Evolutionary conservation across 1,139 yeast genomes (phyloP).

Genomic region (Saccharomyces hybrid): DNA sequence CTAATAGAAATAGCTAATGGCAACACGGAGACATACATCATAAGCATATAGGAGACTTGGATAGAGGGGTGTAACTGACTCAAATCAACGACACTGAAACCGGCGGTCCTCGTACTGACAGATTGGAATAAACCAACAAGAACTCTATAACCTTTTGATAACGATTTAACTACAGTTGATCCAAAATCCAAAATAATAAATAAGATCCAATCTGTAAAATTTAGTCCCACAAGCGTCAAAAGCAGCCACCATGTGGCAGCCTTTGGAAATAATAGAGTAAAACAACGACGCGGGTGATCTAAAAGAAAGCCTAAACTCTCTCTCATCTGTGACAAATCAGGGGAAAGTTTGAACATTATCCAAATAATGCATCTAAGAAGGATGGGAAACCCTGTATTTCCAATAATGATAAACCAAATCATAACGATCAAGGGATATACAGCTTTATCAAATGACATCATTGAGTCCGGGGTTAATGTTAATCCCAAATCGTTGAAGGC

Average conservation of each 20-base stretch:
- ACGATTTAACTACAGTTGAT: slow-evolving; percentile 39
- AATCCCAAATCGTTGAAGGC: slow-evolving; percentile 79
- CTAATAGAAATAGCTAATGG: slow-evolving; percentile 95
- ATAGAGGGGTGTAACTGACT: too few relatives aligned
- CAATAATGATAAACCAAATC: slow-evolving; percentile 70
- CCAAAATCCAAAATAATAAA: slow-evolving; percentile 72
- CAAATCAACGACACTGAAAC: too few relatives aligned
- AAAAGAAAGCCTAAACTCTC: slow-evolving; percentile 81
- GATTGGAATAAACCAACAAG: slow-evolving; percentile 87
- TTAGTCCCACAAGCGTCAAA: slow-evolving; percentile 61
- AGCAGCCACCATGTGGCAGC: slow-evolving; percentile 95
- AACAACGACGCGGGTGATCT: slow-evolving; percentile 96
- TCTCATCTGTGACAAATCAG: slow-evolving; percentile 53
- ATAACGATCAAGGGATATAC: slow-evolving; percentile 57
- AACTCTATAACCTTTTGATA: slow-evolving; percentile 62
- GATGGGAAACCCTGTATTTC: slow-evolving; percentile 91
- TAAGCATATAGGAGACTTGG: too few relatives aligned
- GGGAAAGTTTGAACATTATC: slow-evolving; percentile 48
- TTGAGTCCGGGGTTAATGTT: slow-evolving; percentile 72
- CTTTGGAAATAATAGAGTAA: slow-evolving; percentile 83
- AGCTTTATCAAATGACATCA: slow-evolving; percentile 56
- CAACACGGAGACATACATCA: slow-evolving; percentile 66
- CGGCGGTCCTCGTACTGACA: slow-evolving; percentile 37
- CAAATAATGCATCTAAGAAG: slow-evolving; percentile 43
- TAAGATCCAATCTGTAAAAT: slow-evolving; percentile 68